Conservation (phyloP, 2,329 filamentous ascomycete species). For the Fusarium newnesense region DNA sequence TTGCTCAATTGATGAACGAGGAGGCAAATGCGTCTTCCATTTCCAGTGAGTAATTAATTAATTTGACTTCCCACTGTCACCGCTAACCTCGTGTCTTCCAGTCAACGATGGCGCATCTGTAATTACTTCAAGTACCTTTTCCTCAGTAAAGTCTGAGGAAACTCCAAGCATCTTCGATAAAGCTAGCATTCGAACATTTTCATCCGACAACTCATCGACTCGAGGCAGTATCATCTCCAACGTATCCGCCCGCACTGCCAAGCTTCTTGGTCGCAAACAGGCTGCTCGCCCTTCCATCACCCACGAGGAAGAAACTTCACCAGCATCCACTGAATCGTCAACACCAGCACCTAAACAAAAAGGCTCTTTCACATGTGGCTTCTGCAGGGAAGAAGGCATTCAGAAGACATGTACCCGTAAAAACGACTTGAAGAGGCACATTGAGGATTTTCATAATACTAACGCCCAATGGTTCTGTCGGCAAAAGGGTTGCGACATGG, state of each 20-base stretch:
- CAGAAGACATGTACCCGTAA: conserved; percentile 57
- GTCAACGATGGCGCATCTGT: conserved; percentile 49
- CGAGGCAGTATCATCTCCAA: conserved; percentile 55
- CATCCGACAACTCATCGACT: conserved; percentile 54
- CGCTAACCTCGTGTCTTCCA: conserved; percentile 23
- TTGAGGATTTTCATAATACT: conserved; percentile 59
- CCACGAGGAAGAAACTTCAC: conserved; percentile 40
- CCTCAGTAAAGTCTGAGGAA: conserved; percentile 51
- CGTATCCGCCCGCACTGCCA: conserved; percentile 51
- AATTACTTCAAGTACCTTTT: conserved; percentile 49
- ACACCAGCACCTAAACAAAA: conserved; percentile 50
- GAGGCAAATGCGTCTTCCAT: conserved; percentile 42
- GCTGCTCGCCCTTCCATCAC: conserved; percentile 39
- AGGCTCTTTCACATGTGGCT: conserved; percentile 52
- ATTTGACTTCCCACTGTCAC: background rate
- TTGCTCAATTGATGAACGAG: conserved; percentile 49
- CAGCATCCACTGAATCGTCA: conserved; percentile 39
- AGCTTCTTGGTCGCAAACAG: conserved; percentile 47
- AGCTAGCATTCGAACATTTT: conserved; percentile 51
- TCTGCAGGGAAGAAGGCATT: conserved; percentile 56
- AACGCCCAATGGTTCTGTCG: conserved; percentile 59
- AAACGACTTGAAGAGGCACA: conserved; percentile 61
- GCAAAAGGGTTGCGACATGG: conserved; percentile 55
- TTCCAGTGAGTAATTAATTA: conserved; percentile 44
- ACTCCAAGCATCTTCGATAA: conserved; percentile 51